These are phyloP conservation scores for Diplodia corticola DNA, from an alignment of 2,329 filamentous ascomycete species.

Conservation along the genomic window DNA sequence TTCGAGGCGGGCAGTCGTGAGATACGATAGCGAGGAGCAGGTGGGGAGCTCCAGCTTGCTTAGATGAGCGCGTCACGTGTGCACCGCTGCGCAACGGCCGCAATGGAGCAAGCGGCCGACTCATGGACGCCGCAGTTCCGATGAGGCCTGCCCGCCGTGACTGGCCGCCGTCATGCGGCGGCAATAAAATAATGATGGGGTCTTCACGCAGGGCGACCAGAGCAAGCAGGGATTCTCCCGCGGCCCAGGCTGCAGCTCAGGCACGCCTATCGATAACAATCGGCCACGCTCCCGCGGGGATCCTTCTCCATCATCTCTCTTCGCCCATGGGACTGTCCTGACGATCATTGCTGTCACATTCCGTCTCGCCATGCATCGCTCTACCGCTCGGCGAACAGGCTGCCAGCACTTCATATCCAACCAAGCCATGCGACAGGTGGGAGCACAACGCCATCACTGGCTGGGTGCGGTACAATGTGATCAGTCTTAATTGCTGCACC, in stretches of 20 bases:
- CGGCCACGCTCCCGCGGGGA: slow-evolving; percentile 1
- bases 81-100: background rate
- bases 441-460: background rate
- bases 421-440: background rate
- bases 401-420: background rate
- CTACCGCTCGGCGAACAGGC: too few relatives aligned
- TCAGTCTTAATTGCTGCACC: background rate
- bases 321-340: too few relatives aligned
- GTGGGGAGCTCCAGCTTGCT: slow-evolving; percentile 18
- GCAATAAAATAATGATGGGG: slow-evolving; percentile 9
- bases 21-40: slow-evolving; percentile 6
- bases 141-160: slow-evolving; percentile 4
- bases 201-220: slow-evolving; percentile 20
- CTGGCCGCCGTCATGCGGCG: slow-evolving; percentile 6
- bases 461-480: background rate
- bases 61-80: slow-evolving; percentile 5
- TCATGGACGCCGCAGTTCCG: slow-evolving; percentile 1
- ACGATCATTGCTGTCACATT: too few relatives aligned
- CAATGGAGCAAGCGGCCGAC: slow-evolving; percentile 2
- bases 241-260: slow-evolving; percentile 16
- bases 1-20: slow-evolving; percentile 2
- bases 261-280: slow-evolving; percentile 15
- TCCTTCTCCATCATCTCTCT: too few relatives aligned
- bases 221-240: slow-evolving; percentile 6
- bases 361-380: background rate